Base-by-base conservation (phyloP, 352 stramenopile genomes). In the Globisporangium spiculum region DNA sequence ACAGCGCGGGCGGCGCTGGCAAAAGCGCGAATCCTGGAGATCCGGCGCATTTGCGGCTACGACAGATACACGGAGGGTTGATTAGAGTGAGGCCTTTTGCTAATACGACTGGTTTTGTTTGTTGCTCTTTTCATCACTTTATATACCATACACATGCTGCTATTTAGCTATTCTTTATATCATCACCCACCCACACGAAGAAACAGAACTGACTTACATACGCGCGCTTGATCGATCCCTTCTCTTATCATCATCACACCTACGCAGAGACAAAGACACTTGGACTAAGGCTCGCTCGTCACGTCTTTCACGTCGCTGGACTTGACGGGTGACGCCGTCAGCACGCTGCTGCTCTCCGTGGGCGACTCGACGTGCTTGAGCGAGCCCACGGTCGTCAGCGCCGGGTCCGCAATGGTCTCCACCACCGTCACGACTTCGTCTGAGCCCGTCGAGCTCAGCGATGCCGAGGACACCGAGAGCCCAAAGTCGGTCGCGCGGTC, bases 401-500 rank as follows among this genome's bases (percentile, higher is more conserved):
- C 63, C 18, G 80, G 56, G 30, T 69, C 62, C 0, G 75, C 67
- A 48, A 78, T 66, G 26, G 76, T 60, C 8, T 75, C 62, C 20
- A 79, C 75, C 1, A 83, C 61, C 3, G 73, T 70, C 61, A 77
- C 79, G 3, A 59, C 77, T 53, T 66, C 61, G 22, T 83, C 75
- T 20, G 48, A 56, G 22, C 58, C 65, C 5, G 65, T 57, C 6
- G 75, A 89, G 66, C 84, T 92, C 38, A 92, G 62, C 55, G 79
- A 92, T 10, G 53, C 63, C 54, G 84, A 92, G 46, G 81, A 81
- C 6, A 63, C 75, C 32, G 80, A 89, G 26, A 82, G 70, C 18
- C 76, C 75, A 65, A 93, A 93, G 75, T 93, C 85, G 0, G 79
- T 88, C 12, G 83, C 85, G 38, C 84, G 79, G 27, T 91, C 75